Evolutionary conservation across 164 flowering plant genomes (phyloP).

Genomic region (Akebia trifoliata): DNA sequence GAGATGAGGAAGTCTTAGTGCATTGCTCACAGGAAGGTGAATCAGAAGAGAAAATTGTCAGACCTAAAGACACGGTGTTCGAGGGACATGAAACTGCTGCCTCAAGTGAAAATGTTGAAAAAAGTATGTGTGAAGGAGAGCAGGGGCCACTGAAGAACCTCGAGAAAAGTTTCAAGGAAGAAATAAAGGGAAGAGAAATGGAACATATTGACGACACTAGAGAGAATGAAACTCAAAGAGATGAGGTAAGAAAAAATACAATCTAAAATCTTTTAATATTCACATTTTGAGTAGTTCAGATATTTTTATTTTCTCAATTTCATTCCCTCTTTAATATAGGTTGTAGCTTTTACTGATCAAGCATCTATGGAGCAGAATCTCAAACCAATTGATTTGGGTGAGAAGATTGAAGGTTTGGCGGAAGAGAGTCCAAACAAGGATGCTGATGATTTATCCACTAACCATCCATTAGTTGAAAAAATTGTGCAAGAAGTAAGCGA

Average conservation of each 20-base stretch:
- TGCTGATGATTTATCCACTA: too few relatives aligned
- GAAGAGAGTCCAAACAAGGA: too few relatives aligned
- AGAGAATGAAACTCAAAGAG: neutral
- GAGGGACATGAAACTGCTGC: conserved; percentile 7
- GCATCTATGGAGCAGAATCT: conserved; percentile 10
- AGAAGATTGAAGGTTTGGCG: too few relatives aligned
- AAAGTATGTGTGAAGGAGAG: neutral
- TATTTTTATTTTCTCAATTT: neutral
- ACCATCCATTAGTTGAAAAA: too few relatives aligned
- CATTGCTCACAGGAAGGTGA: conserved; percentile 5
- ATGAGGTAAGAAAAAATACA: conserved; percentile 13
- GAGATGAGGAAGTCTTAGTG: conserved; percentile 6
- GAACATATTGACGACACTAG: neutral
- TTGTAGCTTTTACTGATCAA: conserved; percentile 5
- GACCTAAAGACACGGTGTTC: neutral
- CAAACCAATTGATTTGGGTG: too few relatives aligned
- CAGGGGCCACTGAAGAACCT: conserved; percentile 2
- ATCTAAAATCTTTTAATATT: neutral
- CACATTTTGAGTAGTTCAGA: neutral
- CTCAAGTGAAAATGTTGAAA: conserved; percentile 10
- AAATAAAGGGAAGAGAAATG: neutral
- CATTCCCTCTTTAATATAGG: neutral
- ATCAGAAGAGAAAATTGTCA: conserved; percentile 2
- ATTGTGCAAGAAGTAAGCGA: too few relatives aligned
- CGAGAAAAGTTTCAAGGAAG: conserved; percentile 15